These are phyloP conservation scores for Nematodospora anomalae DNA, from an alignment of 1,139 yeast genomes.

Conservation along the genomic window DNA sequence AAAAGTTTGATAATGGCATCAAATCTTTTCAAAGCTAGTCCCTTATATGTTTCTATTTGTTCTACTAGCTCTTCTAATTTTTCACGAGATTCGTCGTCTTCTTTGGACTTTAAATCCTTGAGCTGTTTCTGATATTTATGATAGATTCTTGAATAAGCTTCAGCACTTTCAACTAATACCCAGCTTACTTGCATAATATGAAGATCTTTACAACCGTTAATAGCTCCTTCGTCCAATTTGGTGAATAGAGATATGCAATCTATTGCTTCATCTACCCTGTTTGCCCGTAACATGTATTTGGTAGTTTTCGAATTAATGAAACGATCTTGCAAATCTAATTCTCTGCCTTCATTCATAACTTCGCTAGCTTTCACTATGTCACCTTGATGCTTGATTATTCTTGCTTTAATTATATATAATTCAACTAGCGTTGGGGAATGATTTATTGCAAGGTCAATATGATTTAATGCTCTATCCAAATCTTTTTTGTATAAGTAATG, in stretches of 20 bases:
- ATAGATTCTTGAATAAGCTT: conserved; percentile 56
- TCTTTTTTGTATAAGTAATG: conserved; percentile 63
- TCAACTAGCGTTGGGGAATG: conserved; percentile 87
- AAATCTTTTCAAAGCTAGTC: conserved; percentile 80
- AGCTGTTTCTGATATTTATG: conserved; percentile 23
- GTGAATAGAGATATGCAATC: conserved; percentile 78
- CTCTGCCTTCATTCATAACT: conserved; percentile 69
- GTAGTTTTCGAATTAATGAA: conserved; percentile 87
- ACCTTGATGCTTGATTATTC: conserved; percentile 74
- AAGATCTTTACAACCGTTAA: conserved; percentile 82
- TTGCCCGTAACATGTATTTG: conserved; percentile 81
- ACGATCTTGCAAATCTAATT: conserved; percentile 83
- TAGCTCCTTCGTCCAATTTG: conserved; percentile 68
- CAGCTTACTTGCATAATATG: conserved; percentile 91
- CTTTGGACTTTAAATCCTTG: conserved; percentile 16
- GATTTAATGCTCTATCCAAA: conserved; percentile 51
- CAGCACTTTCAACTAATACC: conserved; percentile 85
- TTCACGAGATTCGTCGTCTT: conserved; percentile 23
- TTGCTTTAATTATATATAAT: conserved; percentile 74
- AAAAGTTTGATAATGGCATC: conserved; percentile 65
- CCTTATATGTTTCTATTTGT: conserved; percentile 49
- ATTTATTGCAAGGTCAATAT: conserved; percentile 62
- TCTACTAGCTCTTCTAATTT: conserved; percentile 32
- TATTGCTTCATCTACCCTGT: conserved; percentile 72
- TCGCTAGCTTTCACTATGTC: conserved; percentile 61